Base-by-base conservation (phyloP, 208 protist genomes). In the Leishmania major region DNA sequence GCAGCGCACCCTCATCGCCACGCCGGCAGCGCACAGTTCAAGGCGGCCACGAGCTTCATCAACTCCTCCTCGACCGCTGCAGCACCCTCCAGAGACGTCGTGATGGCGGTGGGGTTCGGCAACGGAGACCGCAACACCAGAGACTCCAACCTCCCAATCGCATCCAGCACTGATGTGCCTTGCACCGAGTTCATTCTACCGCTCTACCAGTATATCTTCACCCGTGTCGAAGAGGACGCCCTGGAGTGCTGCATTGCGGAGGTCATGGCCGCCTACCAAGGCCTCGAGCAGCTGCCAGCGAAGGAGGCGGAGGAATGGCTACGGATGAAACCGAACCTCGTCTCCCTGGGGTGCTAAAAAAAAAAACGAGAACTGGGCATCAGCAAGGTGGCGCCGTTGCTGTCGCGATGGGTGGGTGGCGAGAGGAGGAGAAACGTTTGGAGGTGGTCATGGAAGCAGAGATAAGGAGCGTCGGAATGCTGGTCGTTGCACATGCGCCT, bases 221-320 rank as follows among this genome's bases (percentile, higher is more conserved):
- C 76, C 0, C 75, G 79, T 10, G 86, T 78, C 31, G 82, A 93
- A 70, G 90, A 91, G 83, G 81, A 84, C 22, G 77, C 87, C 49
- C 71, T 93, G 83, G 88, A 89, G 74, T 43, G 79, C 73, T 91
- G 86, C 77, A 77, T 93, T 35, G 82, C 88, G n/a, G 88, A 93
- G 81, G 84, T 88, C 25, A 91, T 93, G 86, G 71, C 67, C 31
- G 51, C 82, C 31, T 79, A 84, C 43, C 84, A 88, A 35, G 87
- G 83, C 2, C 59, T 87, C 55, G 80, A 83, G 75, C 77, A 78
- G 60, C 75, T 87, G 66, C 78, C 81, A 45, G 59, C 70, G 73
- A 79, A 55, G 62, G 83, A 86, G 64, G 78, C 83, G 17, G 83
- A 82, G 72, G 49, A 79, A 67, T 86, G 83, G 83, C 47, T 51